Evolutionary conservation across 1,284 basidiomycete species (phyloP), one percentile per base, ranked within the genome.

Genomic region (Cystobasidiaceae sp.): DNA sequence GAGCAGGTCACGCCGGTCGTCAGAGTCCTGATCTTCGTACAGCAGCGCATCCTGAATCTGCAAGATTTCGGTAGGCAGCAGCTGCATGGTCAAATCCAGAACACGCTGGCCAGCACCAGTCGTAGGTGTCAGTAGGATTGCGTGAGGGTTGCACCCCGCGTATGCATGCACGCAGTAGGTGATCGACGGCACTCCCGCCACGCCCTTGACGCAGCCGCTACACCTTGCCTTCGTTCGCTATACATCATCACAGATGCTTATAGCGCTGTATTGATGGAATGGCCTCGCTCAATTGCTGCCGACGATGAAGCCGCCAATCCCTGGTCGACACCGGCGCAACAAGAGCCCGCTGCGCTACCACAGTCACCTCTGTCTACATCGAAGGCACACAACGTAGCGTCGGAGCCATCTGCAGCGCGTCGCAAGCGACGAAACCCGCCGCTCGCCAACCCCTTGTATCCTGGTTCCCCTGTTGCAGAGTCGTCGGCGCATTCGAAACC

Each of bases 241-340:
- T 13, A n/a, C 4, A 11, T 43, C 30, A 45, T 4, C 27, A 3
- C 43, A 5, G 4, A 49, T 39, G 32, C 30, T 4, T 23, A 15
- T 8, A 9, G 19, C 28, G 56, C 33, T 43, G 45, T 19, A 59
- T 39, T 45, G 58, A 61, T 61, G 58, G 58, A 61, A 61, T 61
- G 58, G 58, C 30, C 11, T 46, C 13, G 19, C 17, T 17, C 25
- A 25, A 23, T 21, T 23, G 46, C 11, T 25, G 48, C 28, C 21
- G 25, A 28, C 45, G 9, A 30, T 25, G 27, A 37, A 13, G 46
- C 17, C 25, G 48, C 32, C 48, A 61, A 61, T 19, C 58, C 58
- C 9, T 61, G 58, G 58, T 21, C 32, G 9, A n/a, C 32, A 11
- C 9, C 30, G 27, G n/a, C 37, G 19, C 37, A 45, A 4, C n/a